phyloP scores from a whole-genome alignment of 2,329 filamentous ascomycete species.

The Parastagonospora avenae region DNA sequence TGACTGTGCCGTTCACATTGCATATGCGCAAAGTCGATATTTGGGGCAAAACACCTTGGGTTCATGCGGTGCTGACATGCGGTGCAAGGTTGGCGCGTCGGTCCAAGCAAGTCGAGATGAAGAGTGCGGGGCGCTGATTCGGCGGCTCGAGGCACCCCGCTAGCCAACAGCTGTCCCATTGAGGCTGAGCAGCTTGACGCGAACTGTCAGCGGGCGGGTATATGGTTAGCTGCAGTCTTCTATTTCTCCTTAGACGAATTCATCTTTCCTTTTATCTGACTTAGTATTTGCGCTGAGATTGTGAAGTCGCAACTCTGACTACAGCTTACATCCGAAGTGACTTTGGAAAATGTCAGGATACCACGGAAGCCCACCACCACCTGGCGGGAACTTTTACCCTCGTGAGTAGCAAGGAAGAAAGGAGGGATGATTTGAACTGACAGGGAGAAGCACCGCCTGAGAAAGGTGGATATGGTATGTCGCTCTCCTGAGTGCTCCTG shows the following conservation, averaged over 20 bases:
- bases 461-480: slow-evolving; percentile 34
- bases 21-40: neutral
- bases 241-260: slow-evolving; percentile 13
- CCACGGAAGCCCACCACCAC: slow-evolving; percentile 35
- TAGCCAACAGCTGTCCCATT: slow-evolving; percentile 33
- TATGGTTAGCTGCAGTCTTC: slow-evolving; percentile 26
- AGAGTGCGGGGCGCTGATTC: slow-evolving; percentile 26
- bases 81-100: slow-evolving; percentile 17
- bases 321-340: neutral
- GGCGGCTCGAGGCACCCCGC: slow-evolving; percentile 38
- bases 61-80: slow-evolving; percentile 12
- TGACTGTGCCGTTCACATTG: neutral
- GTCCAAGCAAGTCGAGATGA: slow-evolving; percentile 2
- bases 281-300: neutral
- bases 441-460: slow-evolving; percentile 37
- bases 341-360: slow-evolving; percentile 35
- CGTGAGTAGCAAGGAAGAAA: slow-evolving; percentile 22
- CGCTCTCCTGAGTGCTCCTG: no score
- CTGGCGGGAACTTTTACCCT: slow-evolving; percentile 45
- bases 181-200: slow-evolving; percentile 43
- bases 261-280: slow-evolving; percentile 2
- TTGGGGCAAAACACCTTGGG: neutral
- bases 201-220: slow-evolving; percentile 25
- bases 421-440: slow-evolving; percentile 14
- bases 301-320: neutral